Base-by-base conservation (phyloP, 2,329 filamentous ascomycete genomes). In the Helminthosporium solani region DNA sequence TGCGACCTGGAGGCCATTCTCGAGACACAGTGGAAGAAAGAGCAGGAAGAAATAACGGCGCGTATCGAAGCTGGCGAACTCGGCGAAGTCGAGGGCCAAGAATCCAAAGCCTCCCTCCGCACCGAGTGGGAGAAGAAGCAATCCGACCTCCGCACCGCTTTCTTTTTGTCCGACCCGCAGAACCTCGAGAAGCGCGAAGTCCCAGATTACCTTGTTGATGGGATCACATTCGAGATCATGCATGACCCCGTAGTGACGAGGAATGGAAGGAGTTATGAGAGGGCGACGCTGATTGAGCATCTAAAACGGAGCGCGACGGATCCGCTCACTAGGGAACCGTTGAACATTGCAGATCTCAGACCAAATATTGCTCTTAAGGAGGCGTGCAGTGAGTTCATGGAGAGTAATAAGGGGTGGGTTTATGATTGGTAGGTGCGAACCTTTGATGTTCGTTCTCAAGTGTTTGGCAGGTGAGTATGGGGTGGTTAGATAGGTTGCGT, bases 211-310 rank as follows among this genome's bases (percentile, higher is more conserved):
- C 77, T 83, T 2, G 79, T 92, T 34, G 88, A 92, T 64, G 86
- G 87, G 48, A 90, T 90, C 30, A 84, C 79, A 7, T 90, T 90
- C 56, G 77, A 78, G 35, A 78, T 90, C 49, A 87, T 90, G 84
- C 74, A 86, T 27, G 87, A 90, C 61, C 87, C 70, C 76, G 85
- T 78, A 0, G 72, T 77, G 2, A 92, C 88, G 1, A 90, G 87
- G 61, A 91, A 87, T 1, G 94, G 94, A 11, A 88, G 91, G 54
- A 94, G 87, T 1, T 99, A 96, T 67, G 94, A 97, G 68, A 82
- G 92, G 33, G 79, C 88, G 0, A 88, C 88, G 14, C 86, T 99
- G 50, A 78, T 90, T 63, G 90, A 95, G 70, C 90, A 96, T 65
- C 77, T 99, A 20, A 86, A 87, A 60, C 78, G 87, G 18, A 82